Conservation (phyloP, 2,329 filamentous ascomycete genomes). For the Aspergillus costaricaensis region DNA sequence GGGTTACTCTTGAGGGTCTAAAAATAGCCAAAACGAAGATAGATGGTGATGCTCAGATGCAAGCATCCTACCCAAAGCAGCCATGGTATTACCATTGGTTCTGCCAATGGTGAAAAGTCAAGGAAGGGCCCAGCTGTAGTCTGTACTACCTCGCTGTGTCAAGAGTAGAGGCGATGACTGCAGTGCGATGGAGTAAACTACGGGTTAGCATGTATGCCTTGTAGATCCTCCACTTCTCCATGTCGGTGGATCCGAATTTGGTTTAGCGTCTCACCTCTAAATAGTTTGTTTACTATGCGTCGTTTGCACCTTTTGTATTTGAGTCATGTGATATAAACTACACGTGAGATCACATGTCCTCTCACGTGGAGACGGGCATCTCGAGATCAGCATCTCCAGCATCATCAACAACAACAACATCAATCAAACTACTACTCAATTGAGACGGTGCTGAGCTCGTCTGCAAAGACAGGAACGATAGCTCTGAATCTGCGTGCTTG, state of each 20-base stretch:
- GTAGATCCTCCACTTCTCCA: background rate
- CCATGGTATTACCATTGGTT: background rate
- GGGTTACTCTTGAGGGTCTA: background rate
- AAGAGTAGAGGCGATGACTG: background rate
- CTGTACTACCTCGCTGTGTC: background rate
- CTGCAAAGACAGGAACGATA: background rate
- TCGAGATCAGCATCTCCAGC: background rate
- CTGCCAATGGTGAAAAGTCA: background rate
- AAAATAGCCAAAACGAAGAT: background rate
- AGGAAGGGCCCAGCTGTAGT: background rate
- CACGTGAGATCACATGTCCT: conserved; percentile 6
- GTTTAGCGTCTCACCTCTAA: no score
- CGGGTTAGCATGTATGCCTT: no score
- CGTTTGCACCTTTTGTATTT: background rate
- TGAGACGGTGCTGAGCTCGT: background rate
- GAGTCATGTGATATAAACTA: background rate
- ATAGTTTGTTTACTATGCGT: background rate
- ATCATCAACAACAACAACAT: background rate
- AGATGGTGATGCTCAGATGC: background rate
- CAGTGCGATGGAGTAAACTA: no score
- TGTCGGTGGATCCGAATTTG: background rate
- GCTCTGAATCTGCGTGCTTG: background rate
- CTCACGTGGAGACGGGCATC: background rate
- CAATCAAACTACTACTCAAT: background rate
- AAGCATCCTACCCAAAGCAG: background rate